Base-by-base conservation (phyloP, 2,329 filamentous ascomycete species). In the Fusarium cyanostomum region DNA sequence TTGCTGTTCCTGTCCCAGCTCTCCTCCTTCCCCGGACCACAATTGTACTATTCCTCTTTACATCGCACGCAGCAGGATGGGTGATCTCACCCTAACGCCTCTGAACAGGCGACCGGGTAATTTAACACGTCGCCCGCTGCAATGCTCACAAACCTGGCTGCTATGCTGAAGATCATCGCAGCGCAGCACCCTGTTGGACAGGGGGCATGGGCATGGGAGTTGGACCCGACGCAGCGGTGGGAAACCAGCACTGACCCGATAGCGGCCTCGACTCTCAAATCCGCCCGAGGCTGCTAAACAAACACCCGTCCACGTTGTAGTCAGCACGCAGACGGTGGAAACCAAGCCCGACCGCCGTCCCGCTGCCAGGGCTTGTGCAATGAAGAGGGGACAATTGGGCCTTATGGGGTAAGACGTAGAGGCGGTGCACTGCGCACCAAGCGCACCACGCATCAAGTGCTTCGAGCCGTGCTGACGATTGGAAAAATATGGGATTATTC, bases 201-300 rank as follows among this genome's bases (percentile, higher is more conserved):
- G 28, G 53, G 56, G 39, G 8, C 28, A 53, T 41, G 18, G 45
- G 34, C 57, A 43, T 59, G 63, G 56, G 41, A 52, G 37, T 45
- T 39, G 39, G 51, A 60, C 68, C 68, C 68, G 67, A 65, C 58
- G 52, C 59, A 41, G 44, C 42, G 68, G 68, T 56, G 67, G 62
- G 41, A 55, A 42, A 44, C 56, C 21, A 35, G 68, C 68, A 66
- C 48, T 67, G 68, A 57, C 59, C 64, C 30, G 44, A 62, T 56
- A 54, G 63, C 49, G 63, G 49, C 54, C 51, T 54, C 34, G 28
- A 39, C 30, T 37, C 41, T 42, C 26, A 5, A 12, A 50, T 33
- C 41, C 51, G 11, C 21, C 11, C 21, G 21, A 21, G 21, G 21
- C 21, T 48, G 51, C 15, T 54, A 55, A 34, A 42, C n/a, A 55